phyloP scores from a whole-genome alignment of 192 early-diverging fungal genomes.

The Coemansia sp. region DNA sequence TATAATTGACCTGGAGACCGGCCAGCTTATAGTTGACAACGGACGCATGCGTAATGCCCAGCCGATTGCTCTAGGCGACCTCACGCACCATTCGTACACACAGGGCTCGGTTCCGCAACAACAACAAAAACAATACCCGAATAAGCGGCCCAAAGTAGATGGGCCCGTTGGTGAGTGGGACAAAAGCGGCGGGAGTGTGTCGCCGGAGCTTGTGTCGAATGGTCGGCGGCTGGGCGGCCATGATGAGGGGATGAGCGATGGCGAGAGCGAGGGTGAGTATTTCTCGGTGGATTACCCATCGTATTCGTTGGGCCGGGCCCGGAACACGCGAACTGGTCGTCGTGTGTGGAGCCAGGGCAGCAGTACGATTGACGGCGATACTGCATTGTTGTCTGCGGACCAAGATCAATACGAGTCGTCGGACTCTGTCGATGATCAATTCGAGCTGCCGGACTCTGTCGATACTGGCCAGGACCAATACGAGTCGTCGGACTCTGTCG shows the following conservation, averaged over 20 bases:
- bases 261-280: background rate
- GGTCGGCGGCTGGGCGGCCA: background rate
- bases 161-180: background rate
- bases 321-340: no score
- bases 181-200: no score
- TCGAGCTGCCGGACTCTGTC: constrained; percentile 31
- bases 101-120: background rate
- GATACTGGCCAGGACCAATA: no score
- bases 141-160: background rate
- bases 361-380: no score
- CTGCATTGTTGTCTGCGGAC: no score
- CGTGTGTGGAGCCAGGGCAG: no score
- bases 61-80: constrained; percentile 26
- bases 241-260: background rate
- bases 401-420: constrained; percentile 38
- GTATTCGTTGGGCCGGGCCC: no score
- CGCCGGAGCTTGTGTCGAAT: constrained; percentile 16
- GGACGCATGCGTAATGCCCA: constrained; percentile 33
- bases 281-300: no score
- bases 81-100: background rate
- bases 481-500: constrained; percentile 35
- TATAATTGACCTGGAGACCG: constrained; percentile 34
- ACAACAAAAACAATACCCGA: no score
- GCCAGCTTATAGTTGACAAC: constrained; percentile 38
- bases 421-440: constrained; percentile 27